Evolutionary conservation across 768 basidiomycete species (phyloP).

Genomic region (Pleurotus tuoliensis): DNA sequence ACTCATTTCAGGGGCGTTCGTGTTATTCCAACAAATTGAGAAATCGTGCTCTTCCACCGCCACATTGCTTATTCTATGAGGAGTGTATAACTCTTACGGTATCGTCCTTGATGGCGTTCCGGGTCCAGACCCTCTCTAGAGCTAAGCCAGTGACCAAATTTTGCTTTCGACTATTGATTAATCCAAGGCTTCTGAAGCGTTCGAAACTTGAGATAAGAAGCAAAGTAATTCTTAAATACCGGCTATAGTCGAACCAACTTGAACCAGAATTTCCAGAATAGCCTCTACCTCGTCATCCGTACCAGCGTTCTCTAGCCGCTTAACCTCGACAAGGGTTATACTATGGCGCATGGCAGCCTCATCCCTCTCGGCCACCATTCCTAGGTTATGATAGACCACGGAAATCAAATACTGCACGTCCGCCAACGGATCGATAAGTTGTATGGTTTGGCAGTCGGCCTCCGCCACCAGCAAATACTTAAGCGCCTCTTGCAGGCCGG

Average conservation of each 20-base stretch:
- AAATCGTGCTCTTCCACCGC: too few species aligned
- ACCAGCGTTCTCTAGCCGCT: slow-evolving; percentile 36
- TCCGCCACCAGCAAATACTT: slow-evolving; percentile 61
- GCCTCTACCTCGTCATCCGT: slow-evolving; percentile 50
- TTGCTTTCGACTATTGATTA: too few species aligned
- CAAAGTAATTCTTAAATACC: slow-evolving; percentile 16
- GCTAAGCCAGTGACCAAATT: too few species aligned
- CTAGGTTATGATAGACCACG: slow-evolving; percentile 69
- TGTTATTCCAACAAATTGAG: too few species aligned
- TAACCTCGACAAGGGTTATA: slow-evolving; percentile 36
- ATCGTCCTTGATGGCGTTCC: too few species aligned
- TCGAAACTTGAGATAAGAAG: background rate
- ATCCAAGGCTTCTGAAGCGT: too few species aligned
- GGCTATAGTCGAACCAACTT: slow-evolving; percentile 56
- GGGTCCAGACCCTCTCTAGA: too few species aligned
- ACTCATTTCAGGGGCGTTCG: background rate
- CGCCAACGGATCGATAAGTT: slow-evolving; percentile 54
- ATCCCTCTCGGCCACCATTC: slow-evolving; percentile 50
- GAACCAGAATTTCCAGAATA: slow-evolving; percentile 54
- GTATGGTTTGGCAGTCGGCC: slow-evolving; percentile 55
- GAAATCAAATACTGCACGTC: slow-evolving; percentile 74
- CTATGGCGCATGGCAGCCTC: slow-evolving; percentile 46
- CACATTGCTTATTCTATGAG: too few species aligned
- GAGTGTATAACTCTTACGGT: too few species aligned
- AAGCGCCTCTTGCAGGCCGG: slow-evolving; percentile 51